A percentile compares a stretch with the other conserved stretches of the same genome.
Conservation (phyloP, 805 yeast genomes). For the Jamesozyma rosinii region DNA sequence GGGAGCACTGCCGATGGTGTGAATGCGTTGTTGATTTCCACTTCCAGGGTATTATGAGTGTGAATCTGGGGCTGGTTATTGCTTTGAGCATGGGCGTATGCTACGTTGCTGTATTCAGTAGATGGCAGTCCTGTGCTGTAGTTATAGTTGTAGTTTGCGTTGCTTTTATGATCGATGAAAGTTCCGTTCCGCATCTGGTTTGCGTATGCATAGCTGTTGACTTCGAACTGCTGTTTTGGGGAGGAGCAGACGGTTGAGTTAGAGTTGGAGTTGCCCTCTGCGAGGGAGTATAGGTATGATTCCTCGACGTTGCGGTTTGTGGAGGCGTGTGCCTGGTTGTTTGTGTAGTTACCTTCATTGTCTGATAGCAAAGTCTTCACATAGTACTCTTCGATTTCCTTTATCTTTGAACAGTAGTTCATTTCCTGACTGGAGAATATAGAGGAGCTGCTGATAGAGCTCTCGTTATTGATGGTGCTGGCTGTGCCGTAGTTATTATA, state of each 20-base stretch:
- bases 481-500: no score
- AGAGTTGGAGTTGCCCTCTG: background rate
- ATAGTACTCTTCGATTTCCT: slow-evolving; percentile 30
- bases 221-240: background rate
- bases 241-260: background rate
- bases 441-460: slow-evolving; percentile 8
- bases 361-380: slow-evolving; percentile 25
- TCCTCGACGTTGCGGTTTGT: background rate
- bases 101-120: background rate
- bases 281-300: background rate
- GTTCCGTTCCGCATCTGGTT: background rate
- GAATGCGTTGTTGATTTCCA: slow-evolving; percentile 22
- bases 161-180: background rate
- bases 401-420: slow-evolving; percentile 19
- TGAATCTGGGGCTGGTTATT: background rate
- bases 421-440: slow-evolving; percentile 21
- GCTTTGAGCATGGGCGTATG: background rate
- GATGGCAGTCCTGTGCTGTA: background rate
- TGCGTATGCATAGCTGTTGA: background rate
- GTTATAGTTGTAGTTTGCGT: background rate
- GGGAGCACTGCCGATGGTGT: slow-evolving; percentile 13
- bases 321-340: background rate
- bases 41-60: slow-evolving; percentile 14
- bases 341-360: slow-evolving; percentile 1
- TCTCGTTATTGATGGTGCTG: background rate